Percentiles rank a stretch among this genome's conserved stretches.
These are phyloP conservation scores for Metarhizium album DNA, from an alignment of 2,329 filamentous ascomycete species.

Conservation along the genomic window DNA sequence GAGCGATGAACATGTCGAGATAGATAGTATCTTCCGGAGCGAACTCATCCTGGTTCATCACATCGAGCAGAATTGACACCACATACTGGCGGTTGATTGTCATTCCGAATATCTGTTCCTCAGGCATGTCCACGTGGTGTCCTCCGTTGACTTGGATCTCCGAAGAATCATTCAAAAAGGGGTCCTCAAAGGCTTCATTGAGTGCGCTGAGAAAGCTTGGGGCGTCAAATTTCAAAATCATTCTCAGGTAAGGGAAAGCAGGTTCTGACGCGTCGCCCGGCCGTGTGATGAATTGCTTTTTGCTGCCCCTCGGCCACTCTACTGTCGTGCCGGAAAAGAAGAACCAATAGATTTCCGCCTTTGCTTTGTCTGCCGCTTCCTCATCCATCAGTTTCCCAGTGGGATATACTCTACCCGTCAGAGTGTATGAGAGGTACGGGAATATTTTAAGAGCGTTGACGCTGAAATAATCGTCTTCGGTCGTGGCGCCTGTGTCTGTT, in stretches of 20 bases:
- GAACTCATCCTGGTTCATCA: constrained; percentile 74
- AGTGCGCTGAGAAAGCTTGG: constrained; percentile 88
- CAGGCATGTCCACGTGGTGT: constrained; percentile 39
- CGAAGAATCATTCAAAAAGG: constrained; percentile 74
- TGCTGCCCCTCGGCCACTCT: constrained; percentile 59
- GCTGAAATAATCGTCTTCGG: constrained; percentile 49
- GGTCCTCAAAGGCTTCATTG: constrained; percentile 95
- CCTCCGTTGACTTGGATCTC: constrained; percentile 48
- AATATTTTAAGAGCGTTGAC: constrained; percentile 83
- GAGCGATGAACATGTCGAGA: constrained; percentile 95
- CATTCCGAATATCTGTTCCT: constrained; percentile 56
- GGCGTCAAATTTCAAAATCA: constrained; percentile 80
- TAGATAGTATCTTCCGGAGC: constrained; percentile 77
- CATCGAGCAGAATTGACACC: constrained; percentile 78
- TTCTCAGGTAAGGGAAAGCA: constrained; percentile 73
- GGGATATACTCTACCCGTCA: constrained; percentile 87
- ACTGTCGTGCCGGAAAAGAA: constrained; percentile 77
- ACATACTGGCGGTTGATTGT: constrained; percentile 88
- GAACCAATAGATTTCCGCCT: constrained; percentile 84
- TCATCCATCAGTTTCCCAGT: constrained; percentile 68
- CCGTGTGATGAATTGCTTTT: constrained; percentile 49
- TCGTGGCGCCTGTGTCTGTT: constrained; percentile 41
- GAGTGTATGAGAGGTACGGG: constrained; percentile 81
- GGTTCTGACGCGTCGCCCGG: constrained; percentile 49
- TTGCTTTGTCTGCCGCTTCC: constrained; percentile 62